A percentile compares a stretch with the other conserved stretches of the same genome.
Evolutionary conservation across 2,329 filamentous ascomycete species (phyloP).

Genomic region (Lasiodiplodia theobromae): DNA sequence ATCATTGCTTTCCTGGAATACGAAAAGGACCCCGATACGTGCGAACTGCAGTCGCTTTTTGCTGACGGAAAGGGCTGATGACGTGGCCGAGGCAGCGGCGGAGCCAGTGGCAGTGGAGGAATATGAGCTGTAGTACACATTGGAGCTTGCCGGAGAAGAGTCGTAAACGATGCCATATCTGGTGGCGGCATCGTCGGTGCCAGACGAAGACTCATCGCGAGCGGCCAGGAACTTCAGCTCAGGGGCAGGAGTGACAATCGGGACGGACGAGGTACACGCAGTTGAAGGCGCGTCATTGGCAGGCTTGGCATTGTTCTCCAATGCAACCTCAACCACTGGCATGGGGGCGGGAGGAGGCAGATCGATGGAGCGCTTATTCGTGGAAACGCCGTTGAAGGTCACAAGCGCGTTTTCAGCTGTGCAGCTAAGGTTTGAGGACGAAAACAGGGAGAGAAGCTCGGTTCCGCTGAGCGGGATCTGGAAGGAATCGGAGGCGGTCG

Average conservation of each 20-base stretch:
- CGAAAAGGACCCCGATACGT: slow-evolving; percentile 53
- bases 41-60: slow-evolving; percentile 51
- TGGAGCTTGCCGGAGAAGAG: slow-evolving; percentile 32
- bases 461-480: slow-evolving; percentile 75
- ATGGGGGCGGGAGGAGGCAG: slow-evolving; percentile 12
- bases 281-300: background rate
- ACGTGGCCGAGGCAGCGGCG: slow-evolving; percentile 33
- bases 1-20: slow-evolving; percentile 51
- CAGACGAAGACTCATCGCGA: background rate
- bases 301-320: background rate
- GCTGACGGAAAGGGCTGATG: slow-evolving; percentile 24
- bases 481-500: slow-evolving; percentile 71
- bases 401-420: slow-evolving; percentile 86
- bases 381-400: slow-evolving; percentile 69
- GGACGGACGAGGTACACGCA: background rate
- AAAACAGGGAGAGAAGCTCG: slow-evolving; percentile 78
- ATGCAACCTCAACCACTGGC: slow-evolving; percentile 5
- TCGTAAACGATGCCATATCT: slow-evolving; percentile 43
- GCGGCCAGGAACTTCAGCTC: slow-evolving; percentile 20
- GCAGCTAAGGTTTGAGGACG: slow-evolving; percentile 77
- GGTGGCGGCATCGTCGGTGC: slow-evolving; percentile 37
- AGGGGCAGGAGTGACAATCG: slow-evolving; percentile 13
- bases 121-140: slow-evolving; percentile 28
- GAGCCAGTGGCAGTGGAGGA: slow-evolving; percentile 31
- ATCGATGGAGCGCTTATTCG: slow-evolving; percentile 31